phyloP scores from a whole-genome alignment of 345 rosid genomes.

The Acer campestre region DNA sequence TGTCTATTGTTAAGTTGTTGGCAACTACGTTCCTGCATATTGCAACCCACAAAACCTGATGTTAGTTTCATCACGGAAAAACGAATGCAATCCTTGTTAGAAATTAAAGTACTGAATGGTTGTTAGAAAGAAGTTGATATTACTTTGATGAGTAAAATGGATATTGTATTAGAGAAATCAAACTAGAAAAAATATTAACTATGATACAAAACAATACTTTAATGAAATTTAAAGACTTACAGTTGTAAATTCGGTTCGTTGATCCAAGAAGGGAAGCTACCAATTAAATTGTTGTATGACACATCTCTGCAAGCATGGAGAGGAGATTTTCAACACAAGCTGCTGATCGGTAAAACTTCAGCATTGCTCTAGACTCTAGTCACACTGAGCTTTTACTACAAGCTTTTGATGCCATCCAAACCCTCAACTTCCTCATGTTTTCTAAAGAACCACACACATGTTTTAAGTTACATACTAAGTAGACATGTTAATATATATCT shows the following conservation, averaged over 20 bases:
- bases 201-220: neutral
- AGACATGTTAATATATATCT: neutral
- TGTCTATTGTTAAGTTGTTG: constrained; percentile 60
- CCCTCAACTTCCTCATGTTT: neutral
- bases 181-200: neutral
- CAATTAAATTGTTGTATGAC: constrained; percentile 69
- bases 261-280: constrained; percentile 75
- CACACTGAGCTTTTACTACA: no score
- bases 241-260: constrained; percentile 39
- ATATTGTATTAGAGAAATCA: neutral
- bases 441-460: no score
- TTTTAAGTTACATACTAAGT: neutral
- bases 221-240: constrained; percentile 37
- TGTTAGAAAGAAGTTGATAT: neutral
- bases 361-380: neutral
- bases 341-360: neutral
- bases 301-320: constrained; percentile 58
- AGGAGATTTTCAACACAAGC: neutral
- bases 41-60: constrained; percentile 8
- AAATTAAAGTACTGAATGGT: neutral
- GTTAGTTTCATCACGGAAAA: constrained; percentile 17
- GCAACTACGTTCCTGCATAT: constrained; percentile 72
- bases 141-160: neutral
- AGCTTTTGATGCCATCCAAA: neutral
- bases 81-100: neutral